These are phyloP conservation scores for Trichosporon coremiiforme DNA, from an alignment of 1,284 basidiomycete species.

Conservation along the genomic window DNA sequence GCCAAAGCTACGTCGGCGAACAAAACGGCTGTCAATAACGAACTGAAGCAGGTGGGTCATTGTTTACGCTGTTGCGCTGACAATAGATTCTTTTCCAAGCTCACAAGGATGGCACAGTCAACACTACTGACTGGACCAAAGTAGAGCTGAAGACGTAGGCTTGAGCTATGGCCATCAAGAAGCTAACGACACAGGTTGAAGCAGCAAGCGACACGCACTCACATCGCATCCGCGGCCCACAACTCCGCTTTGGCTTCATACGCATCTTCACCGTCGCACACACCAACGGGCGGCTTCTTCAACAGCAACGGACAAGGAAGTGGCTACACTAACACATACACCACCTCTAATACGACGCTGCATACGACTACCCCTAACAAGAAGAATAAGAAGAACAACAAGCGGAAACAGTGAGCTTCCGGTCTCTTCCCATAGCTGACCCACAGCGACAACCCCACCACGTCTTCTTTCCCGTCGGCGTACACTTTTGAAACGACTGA, in stretches of 20 bases:
- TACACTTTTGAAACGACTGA: conserved; percentile 38
- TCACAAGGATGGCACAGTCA: conserved; percentile 49
- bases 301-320: conserved; percentile 2
- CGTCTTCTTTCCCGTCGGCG: conserved; percentile 28
- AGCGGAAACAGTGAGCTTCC: conserved; percentile 46
- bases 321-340: conserved; percentile 14
- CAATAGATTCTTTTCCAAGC: conserved; percentile 54
- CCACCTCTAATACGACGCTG: neutral
- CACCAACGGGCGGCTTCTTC: conserved; percentile 12
- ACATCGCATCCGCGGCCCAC: conserved; percentile 15
- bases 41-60: conserved; percentile 52
- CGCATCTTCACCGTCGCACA: conserved; percentile 19
- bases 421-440: conserved; percentile 17
- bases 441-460: conserved; percentile 23
- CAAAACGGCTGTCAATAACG: conserved; percentile 53
- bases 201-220: conserved; percentile 40
- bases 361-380: conserved; percentile 14
- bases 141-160: conserved; percentile 51
- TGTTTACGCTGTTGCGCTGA: neutral
- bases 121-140: conserved; percentile 54
- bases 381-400: conserved; percentile 39
- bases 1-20: conserved; percentile 50
- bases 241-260: neutral
- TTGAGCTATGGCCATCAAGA: neutral
- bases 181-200: conserved; percentile 36